These are phyloP conservation scores for Heliophila coronopifolia DNA, from an alignment of 441 rosid species.

Conservation along the genomic window DNA sequence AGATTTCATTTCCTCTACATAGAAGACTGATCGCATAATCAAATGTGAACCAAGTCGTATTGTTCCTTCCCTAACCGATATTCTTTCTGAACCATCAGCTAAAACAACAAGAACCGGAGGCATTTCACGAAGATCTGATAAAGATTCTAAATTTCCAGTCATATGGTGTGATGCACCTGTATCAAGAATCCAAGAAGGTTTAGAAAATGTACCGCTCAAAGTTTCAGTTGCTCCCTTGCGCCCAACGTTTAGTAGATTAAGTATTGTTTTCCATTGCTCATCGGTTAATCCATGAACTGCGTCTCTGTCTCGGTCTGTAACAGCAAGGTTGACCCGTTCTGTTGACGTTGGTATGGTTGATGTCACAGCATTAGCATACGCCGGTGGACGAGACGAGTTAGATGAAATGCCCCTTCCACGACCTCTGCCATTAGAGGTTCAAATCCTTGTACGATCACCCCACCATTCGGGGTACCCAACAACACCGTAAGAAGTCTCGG, in stretches of 20 bases:
- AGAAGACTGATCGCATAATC: background rate
- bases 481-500: background rate
- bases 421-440: background rate
- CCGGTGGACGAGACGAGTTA: too few species aligned
- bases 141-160: accelerated
- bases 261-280: too few species aligned
- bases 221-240: too few species aligned
- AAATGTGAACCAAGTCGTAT: background rate
- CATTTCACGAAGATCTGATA: background rate
- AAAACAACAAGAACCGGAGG: accelerated
- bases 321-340: too few species aligned
- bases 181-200: too few species aligned
- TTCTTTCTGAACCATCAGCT: background rate
- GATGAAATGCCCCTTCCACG: background rate
- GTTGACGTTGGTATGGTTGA: background rate
- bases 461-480: background rate
- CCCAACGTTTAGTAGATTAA: too few species aligned
- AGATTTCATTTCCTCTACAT: background rate
- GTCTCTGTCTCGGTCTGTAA: too few species aligned
- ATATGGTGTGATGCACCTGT: too few species aligned
- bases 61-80: background rate
- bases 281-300: too few species aligned
- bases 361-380: too few species aligned
- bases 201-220: too few species aligned
- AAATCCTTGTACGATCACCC: background rate